phyloP scores from a whole-genome alignment of 768 basidiomycete genomes.

The Ramaria sp. region DNA sequence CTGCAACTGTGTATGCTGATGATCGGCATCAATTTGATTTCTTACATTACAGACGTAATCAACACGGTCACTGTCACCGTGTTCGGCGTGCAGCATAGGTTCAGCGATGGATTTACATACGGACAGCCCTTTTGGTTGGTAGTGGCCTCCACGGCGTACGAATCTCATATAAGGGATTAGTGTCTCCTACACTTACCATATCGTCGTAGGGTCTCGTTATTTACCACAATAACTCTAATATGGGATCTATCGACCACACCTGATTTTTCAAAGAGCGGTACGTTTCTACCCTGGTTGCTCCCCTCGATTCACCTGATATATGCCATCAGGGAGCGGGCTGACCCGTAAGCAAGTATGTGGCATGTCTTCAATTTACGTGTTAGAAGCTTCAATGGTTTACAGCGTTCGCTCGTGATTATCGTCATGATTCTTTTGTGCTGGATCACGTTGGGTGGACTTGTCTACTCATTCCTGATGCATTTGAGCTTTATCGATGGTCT shows the following conservation, averaged over 20 bases:
- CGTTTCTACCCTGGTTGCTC: constrained; percentile 12
- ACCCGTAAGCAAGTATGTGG: constrained; percentile 44
- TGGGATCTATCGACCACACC: constrained; percentile 47
- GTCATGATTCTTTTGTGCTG: constrained; percentile 67
- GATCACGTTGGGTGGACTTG: constrained; percentile 60
- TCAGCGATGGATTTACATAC: constrained; percentile 59
- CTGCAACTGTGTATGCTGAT: not conserved
- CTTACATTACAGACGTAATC: constrained; percentile 44
- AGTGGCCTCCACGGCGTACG: constrained; percentile 5
- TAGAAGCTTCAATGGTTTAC: not conserved
- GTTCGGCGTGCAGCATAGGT: constrained; percentile 54
- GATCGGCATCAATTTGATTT: not conserved
- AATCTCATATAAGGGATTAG: not conserved
- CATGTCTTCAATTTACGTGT: constrained; percentile 17
- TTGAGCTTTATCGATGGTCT: constrained; percentile 61
- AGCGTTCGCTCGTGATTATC: constrained; percentile 48
- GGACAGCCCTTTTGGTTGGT: constrained; percentile 24
- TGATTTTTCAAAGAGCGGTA: constrained; percentile 57
- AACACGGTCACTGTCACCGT: constrained; percentile 47
- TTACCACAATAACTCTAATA: constrained; percentile 60
- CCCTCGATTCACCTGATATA: not conserved
- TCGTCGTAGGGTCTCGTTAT: constrained; percentile 57
- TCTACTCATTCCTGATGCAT: constrained; percentile 40
- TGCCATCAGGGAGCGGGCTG: constrained; percentile 54
- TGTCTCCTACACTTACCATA: constrained; percentile 23